phyloP scores from a whole-genome alignment of 441 rosid species.

The Manihot esculenta region DNA sequence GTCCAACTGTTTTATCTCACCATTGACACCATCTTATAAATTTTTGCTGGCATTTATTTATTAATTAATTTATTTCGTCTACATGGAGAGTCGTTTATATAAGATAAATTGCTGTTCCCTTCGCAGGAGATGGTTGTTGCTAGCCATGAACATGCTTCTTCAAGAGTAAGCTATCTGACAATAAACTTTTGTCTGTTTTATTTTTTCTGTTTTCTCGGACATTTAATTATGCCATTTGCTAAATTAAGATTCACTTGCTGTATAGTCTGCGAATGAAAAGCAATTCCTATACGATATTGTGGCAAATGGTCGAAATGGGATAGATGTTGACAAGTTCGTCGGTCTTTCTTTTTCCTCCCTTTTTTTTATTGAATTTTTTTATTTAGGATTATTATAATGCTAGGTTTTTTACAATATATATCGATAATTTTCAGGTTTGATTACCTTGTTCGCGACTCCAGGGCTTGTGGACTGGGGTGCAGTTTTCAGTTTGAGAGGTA shows the following conservation, averaged over 20 bases:
- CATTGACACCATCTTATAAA: slow-evolving; percentile 10
- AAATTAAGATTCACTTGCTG: slow-evolving; percentile 12
- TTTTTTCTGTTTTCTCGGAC: too few species aligned
- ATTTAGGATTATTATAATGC: neutral
- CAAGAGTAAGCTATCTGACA: slow-evolving; percentile 36
- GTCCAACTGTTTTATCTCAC: slow-evolving; percentile 6
- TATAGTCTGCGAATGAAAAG: slow-evolving; percentile 41
- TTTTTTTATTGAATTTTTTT: neutral
- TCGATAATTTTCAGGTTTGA: slow-evolving; percentile 49
- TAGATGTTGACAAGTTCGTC: slow-evolving; percentile 71
- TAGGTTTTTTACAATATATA: slow-evolving; percentile 14
- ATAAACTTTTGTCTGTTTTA: too few species aligned
- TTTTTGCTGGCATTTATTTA: neutral
- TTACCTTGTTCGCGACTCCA: slow-evolving; percentile 62
- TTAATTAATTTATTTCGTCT: slow-evolving; percentile 1
- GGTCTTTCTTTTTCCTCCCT: neutral
- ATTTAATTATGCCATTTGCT: too few species aligned
- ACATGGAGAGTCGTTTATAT: neutral
- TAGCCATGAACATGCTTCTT: slow-evolving; percentile 42
- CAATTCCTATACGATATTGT: slow-evolving; percentile 62
- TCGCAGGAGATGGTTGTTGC: slow-evolving; percentile 63
- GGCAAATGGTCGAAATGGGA: slow-evolving; percentile 75
- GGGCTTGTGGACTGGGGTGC: slow-evolving; percentile 68
- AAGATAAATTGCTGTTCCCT: slow-evolving; percentile 15
- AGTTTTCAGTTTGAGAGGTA: slow-evolving; percentile 65